These are phyloP conservation scores for Penicillium goetzii DNA, from an alignment of 495 filamentous ascomycete genomes.

Conservation along the genomic window DNA sequence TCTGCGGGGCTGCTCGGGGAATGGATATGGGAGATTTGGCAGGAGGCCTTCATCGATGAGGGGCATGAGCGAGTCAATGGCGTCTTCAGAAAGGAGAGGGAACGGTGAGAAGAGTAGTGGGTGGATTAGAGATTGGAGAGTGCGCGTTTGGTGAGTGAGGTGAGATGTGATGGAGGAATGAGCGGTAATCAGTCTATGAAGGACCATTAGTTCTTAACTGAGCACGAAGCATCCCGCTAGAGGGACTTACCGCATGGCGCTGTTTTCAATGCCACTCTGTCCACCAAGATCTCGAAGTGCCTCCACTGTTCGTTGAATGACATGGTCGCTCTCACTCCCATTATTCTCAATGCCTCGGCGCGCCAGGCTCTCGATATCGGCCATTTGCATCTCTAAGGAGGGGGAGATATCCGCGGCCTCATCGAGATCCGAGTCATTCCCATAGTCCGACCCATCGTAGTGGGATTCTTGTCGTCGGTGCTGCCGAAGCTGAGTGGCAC, in stretches of 20 bases:
- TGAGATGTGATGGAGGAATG: slow-evolving; percentile 84
- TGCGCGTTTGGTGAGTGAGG: slow-evolving; percentile 80
- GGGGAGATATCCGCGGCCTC: slow-evolving; percentile 69
- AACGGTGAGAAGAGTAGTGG: slow-evolving; percentile 60
- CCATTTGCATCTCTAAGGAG: slow-evolving; percentile 73
- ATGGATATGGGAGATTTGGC: slow-evolving; percentile 52
- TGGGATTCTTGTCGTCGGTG: slow-evolving; percentile 55
- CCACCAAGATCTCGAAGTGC: slow-evolving; percentile 75
- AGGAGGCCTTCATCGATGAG: slow-evolving; percentile 61
- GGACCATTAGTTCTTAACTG: slow-evolving; percentile 7
- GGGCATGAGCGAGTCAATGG: slow-evolving; percentile 67
- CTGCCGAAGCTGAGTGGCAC: slow-evolving; percentile 39
- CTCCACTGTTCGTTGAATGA: slow-evolving; percentile 72
- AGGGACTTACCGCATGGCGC: slow-evolving; percentile 68
- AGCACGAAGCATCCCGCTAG: neutral
- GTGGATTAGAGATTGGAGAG: slow-evolving; percentile 78
- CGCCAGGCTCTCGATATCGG: slow-evolving; percentile 74
- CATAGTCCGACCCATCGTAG: slow-evolving; percentile 63
- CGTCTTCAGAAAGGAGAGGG: slow-evolving; percentile 63
- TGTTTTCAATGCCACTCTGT: slow-evolving; percentile 80
- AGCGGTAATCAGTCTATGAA: slow-evolving; percentile 76
- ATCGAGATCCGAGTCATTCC: slow-evolving; percentile 72
- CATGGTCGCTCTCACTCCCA: slow-evolving; percentile 67
- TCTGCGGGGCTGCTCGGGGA: slow-evolving; percentile 55
- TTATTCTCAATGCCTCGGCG: slow-evolving; percentile 73